phyloP scores from a whole-genome alignment of 352 stramenopile genomes.

The Globisporangium splendens region DNA sequence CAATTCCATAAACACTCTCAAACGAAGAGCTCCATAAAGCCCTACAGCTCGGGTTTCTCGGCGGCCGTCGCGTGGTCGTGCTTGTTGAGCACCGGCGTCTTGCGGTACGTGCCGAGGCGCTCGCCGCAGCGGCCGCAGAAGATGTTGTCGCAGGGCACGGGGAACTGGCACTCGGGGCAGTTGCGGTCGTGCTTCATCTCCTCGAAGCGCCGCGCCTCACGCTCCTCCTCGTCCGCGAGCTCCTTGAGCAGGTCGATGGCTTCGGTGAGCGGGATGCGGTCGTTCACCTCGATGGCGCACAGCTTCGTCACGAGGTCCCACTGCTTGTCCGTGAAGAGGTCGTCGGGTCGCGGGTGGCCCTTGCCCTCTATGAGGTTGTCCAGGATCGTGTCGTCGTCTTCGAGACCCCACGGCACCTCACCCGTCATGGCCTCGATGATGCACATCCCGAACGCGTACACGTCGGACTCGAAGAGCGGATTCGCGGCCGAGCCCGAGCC shows the following conservation, averaged over 20 bases:
- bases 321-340: constrained; percentile 10
- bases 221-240: constrained; percentile 14
- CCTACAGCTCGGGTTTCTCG: neutral
- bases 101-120: constrained; percentile 13
- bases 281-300: constrained; percentile 1
- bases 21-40: neutral
- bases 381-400: constrained; percentile 27
- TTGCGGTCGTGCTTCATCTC: constrained; percentile 13
- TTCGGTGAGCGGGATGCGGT: constrained; percentile 7
- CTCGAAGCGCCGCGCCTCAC: constrained; percentile 11
- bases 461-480: constrained; percentile 28
- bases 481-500: constrained; percentile 6
- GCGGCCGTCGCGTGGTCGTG: neutral
- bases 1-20: no score
- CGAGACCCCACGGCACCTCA: constrained; percentile 26
- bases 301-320: constrained; percentile 14
- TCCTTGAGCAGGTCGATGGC: constrained; percentile 12
- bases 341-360: constrained; percentile 9
- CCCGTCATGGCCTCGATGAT: constrained; percentile 36
- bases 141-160: constrained; percentile 14
- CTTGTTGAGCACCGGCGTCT: neutral
- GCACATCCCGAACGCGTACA: constrained; percentile 45
- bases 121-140: constrained; percentile 14
- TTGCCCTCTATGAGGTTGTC: constrained; percentile 15
- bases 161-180: constrained; percentile 13